Percentiles rank a stretch among this genome's conserved stretches.
Conservation (phyloP, 2,329 filamentous ascomycete genomes). For the Davidsoniella australis region DNA sequence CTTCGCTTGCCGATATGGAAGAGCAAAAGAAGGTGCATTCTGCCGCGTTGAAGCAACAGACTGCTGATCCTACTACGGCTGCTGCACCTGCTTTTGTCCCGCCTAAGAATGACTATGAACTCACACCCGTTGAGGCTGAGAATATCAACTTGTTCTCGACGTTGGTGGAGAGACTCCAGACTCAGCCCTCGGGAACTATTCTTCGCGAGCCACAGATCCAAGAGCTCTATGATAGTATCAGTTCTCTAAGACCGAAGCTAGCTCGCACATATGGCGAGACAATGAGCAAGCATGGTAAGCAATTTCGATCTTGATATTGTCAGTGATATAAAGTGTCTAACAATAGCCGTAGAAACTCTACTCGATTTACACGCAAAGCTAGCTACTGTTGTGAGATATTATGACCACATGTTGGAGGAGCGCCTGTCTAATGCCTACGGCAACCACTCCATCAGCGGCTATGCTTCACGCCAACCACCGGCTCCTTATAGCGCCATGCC, state of each 20-base stretch:
- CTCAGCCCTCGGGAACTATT: conserved; percentile 88
- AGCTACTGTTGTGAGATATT: conserved; percentile 90
- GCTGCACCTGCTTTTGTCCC: conserved; percentile 35
- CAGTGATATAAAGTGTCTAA: background rate
- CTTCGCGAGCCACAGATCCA: conserved; percentile 95
- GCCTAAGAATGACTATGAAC: conserved; percentile 84
- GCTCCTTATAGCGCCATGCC: conserved; percentile 53
- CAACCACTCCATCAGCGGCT: conserved; percentile 51
- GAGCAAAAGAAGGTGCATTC: conserved; percentile 89
- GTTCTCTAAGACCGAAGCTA: conserved; percentile 79
- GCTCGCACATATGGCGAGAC: conserved; percentile 94
- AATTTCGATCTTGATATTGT: background rate
- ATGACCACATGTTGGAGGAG: conserved; percentile 95
- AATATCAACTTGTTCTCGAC: conserved; percentile 96
- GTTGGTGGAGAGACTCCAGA: conserved; percentile 82
- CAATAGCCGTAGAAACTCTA: conserved; percentile 50
- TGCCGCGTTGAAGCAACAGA: conserved; percentile 62
- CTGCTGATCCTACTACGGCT: conserved; percentile 24
- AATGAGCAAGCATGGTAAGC: conserved; percentile 94
- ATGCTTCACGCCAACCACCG: conserved; percentile 36
- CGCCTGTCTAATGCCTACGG: conserved; percentile 83
- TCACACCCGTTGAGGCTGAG: conserved; percentile 84
- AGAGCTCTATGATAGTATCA: conserved; percentile 93
- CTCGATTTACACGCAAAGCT: conserved; percentile 89
- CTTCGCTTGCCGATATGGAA: conserved; percentile 91